phyloP scores from a whole-genome alignment of 2,329 filamentous ascomycete species.

The Cryphonectria japonica region DNA sequence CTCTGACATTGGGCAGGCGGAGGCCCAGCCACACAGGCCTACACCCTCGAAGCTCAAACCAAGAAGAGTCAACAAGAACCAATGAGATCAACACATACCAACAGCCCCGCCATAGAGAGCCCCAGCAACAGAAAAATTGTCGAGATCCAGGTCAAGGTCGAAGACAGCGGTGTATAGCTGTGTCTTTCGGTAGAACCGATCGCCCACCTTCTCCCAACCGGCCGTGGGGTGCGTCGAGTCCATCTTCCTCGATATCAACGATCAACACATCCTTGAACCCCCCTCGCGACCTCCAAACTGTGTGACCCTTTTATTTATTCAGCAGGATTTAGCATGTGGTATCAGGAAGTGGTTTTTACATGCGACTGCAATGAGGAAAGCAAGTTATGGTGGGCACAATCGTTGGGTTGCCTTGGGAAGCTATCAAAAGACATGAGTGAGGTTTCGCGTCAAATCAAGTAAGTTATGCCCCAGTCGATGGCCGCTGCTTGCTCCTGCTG shows the following conservation, averaged over 20 bases:
- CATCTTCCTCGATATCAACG: conserved; percentile 49
- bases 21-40: not conserved
- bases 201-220: conserved; percentile 92
- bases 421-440: not conserved
- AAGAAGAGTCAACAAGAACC: conserved; percentile 18
- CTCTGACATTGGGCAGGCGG: not conserved
- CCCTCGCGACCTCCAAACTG: too few relatives aligned
- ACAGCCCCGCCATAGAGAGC: conserved; percentile 93
- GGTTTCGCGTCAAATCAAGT: not conserved
- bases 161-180: conserved; percentile 93
- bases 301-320: not conserved
- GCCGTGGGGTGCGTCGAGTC: conserved; percentile 71
- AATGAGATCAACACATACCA: conserved; percentile 61
- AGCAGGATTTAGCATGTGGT: not conserved
- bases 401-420: conserved; percentile 13
- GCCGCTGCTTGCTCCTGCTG: not conserved
- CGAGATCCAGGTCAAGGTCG: conserved; percentile 89
- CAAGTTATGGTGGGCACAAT: not conserved
- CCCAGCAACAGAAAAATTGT: conserved; percentile 89
- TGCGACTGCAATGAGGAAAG: not conserved
- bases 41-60: conserved; percentile 8
- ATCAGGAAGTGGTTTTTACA: too few relatives aligned
- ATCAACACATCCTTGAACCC: conserved; percentile 33
- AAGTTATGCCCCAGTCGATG: not conserved
- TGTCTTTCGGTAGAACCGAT: conserved; percentile 93